These are phyloP conservation scores for Pichia inconspicua DNA, from an alignment of 1,139 yeast genomes.

Conservation along the genomic window DNA sequence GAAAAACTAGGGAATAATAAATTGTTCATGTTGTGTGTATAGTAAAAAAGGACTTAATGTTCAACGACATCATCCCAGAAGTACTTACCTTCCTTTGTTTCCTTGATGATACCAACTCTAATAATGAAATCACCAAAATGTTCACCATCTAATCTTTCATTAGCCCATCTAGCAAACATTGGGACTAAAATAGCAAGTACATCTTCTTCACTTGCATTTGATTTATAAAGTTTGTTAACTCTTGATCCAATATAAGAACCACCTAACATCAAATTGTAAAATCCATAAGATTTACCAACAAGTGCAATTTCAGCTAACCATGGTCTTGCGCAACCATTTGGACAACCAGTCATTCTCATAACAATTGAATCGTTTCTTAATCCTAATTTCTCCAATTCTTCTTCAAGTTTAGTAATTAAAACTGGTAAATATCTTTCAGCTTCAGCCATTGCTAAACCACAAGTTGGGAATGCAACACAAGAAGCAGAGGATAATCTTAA, in stretches of 20 bases:
- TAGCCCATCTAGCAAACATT: conserved; percentile 87
- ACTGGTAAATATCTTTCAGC: conserved; percentile 91
- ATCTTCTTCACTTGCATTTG: conserved; percentile 87
- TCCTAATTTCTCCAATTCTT: conserved; percentile 81
- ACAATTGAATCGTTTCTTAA: conserved; percentile 90
- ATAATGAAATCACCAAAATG: conserved; percentile 93
- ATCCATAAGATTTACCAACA: conserved; percentile 92
- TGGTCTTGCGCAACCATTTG: conserved; percentile 97
- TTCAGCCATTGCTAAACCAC: conserved; percentile 99
- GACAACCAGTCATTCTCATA: conserved; percentile 99
- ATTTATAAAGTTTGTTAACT: conserved; percentile 80
- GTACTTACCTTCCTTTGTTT: conserved; percentile 82
- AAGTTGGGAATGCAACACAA: conserved; percentile 97
- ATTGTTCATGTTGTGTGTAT: neutral
- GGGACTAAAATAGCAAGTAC: conserved; percentile 72
- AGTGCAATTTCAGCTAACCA: conserved; percentile 96
- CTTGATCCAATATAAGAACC: conserved; percentile 96
- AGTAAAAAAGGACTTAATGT: conserved; percentile 29
- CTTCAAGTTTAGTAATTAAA: conserved; percentile 73
- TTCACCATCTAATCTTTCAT: conserved; percentile 84
- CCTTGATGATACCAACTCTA: conserved; percentile 78
- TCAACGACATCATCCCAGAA: conserved; percentile 94
- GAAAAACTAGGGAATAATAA: conserved; percentile 1
- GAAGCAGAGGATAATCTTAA: conserved; percentile 88
- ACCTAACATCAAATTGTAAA: conserved; percentile 90